phyloP scores from a whole-genome alignment of 352 stramenopile genomes.

The Plasmopara viticola region DNA sequence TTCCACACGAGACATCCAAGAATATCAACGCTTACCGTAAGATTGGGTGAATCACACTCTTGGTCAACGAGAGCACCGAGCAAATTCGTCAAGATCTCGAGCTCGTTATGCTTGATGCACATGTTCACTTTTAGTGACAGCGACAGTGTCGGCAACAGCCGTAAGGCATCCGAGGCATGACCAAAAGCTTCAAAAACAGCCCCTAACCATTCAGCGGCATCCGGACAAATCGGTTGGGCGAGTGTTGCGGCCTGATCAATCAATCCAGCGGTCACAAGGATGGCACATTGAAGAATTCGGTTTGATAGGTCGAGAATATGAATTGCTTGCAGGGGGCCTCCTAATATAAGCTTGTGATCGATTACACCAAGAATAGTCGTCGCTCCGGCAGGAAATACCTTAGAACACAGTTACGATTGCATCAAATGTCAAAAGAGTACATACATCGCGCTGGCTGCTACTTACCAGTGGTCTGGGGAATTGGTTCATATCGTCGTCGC shows the following conservation, averaged over 20 bases:
- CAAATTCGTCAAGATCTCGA: constrained; percentile 33
- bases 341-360: constrained; percentile 49
- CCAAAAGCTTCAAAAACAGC: constrained; percentile 66
- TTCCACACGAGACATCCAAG: no score
- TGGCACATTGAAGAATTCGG: constrained; percentile 53
- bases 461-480: constrained; percentile 47
- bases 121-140: constrained; percentile 48
- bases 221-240: constrained; percentile 29
- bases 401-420: constrained; percentile 1
- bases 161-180: constrained; percentile 32
- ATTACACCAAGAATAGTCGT: constrained; percentile 45
- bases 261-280: constrained; percentile 51
- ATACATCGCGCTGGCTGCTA: background rate
- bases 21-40: constrained; percentile 25
- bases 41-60: constrained; percentile 34
- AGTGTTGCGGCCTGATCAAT: constrained; percentile 37
- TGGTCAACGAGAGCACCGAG: constrained; percentile 21
- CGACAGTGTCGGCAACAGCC: constrained; percentile 33
- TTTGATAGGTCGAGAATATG: constrained; percentile 61
- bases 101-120: constrained; percentile 55
- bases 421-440: background rate
- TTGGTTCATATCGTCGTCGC: constrained; percentile 26
- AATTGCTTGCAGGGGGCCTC: constrained; percentile 34
- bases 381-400: constrained; percentile 35
- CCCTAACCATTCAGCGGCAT: constrained; percentile 47